Conservation (phyloP, 1,284 basidiomycete species). For the Ustilago lituana region DNA sequence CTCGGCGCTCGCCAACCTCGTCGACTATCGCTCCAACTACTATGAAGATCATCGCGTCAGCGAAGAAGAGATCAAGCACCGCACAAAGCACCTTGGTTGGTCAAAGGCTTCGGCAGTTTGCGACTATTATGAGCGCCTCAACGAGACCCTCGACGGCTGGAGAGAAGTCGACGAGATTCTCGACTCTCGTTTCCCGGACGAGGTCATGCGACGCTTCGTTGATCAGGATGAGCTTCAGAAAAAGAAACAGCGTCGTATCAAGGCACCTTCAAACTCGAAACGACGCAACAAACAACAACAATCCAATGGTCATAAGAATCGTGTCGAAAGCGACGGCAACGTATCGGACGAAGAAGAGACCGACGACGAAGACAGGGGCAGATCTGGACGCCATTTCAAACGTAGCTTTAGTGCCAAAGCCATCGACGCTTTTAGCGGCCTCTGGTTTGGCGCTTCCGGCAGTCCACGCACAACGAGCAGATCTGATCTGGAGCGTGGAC, state of each 20-base stretch:
- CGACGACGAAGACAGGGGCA: conserved; percentile 41
- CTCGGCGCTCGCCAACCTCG: conserved; percentile 54
- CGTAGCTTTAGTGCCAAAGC: conserved; percentile 54
- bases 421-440: conserved; percentile 47
- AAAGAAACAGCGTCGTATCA: conserved; percentile 19
- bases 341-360: conserved; percentile 54
- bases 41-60: conserved; percentile 54
- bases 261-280: conserved; percentile 23
- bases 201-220: conserved; percentile 62
- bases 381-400: conserved; percentile 24
- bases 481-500: conserved; percentile 33
- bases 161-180: conserved; percentile 65
- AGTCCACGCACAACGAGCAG: conserved; percentile 24
- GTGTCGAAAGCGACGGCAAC: conserved; percentile 47
- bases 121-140: conserved; percentile 60
- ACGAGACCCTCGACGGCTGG: conserved; percentile 63
- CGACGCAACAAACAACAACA: conserved; percentile 15
- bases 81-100: conserved; percentile 32
- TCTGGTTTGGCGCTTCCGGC: conserved; percentile 46
- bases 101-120: conserved; percentile 44
- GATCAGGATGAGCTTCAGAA: conserved; percentile 15
- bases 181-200: conserved; percentile 62
- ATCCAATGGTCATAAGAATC: conserved; percentile 12
- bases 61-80: conserved; percentile 51
- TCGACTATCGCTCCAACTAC: conserved; percentile 60